Conservation (phyloP, 306 rosid species). For the Argentina anserina region DNA sequence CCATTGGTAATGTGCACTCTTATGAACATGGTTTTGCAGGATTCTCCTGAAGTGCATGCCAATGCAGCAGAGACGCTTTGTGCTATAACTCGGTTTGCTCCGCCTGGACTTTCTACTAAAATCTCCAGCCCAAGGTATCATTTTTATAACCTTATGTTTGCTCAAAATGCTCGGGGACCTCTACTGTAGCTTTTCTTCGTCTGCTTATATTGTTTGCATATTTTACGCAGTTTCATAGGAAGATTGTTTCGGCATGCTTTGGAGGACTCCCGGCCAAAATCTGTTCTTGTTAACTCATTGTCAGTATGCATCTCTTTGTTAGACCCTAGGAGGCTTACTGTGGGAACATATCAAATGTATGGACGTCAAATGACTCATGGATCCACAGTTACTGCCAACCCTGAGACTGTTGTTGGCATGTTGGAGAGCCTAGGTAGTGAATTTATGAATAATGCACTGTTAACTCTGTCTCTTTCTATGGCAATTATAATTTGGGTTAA, state of each 20-base stretch:
- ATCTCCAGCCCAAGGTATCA: slow-evolving; percentile 81
- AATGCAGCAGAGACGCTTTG: slow-evolving; percentile 96
- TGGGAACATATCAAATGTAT: slow-evolving; percentile 64
- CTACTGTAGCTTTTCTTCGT: slow-evolving; percentile 11
- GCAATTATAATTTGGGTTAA: neutral
- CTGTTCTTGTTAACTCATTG: slow-evolving; percentile 86
- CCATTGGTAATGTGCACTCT: neutral
- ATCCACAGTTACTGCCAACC: slow-evolving; percentile 61
- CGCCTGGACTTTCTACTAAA: slow-evolving; percentile 78
- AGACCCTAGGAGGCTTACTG: slow-evolving; percentile 74
- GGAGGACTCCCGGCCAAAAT: slow-evolving; percentile 88
- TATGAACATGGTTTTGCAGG: slow-evolving; percentile 43
- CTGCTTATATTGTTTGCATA: slow-evolving; percentile 16
- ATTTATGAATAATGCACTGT: neutral
- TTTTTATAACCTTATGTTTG: neutral
- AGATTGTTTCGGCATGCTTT: slow-evolving; percentile 85
- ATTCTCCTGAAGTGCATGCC: slow-evolving; percentile 91
- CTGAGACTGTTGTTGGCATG: slow-evolving; percentile 97
- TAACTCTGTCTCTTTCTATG: too few relatives aligned
- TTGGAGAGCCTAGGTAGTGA: slow-evolving; percentile 76
- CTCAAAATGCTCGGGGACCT: neutral
- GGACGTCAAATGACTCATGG: slow-evolving; percentile 68
- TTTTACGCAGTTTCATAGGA: slow-evolving; percentile 71
- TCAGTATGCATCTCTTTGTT: slow-evolving; percentile 92
- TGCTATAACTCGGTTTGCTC: slow-evolving; percentile 93